Base-by-base conservation (phyloP, 345 rosid genomes). In the Eucalyptus rudis region DNA sequence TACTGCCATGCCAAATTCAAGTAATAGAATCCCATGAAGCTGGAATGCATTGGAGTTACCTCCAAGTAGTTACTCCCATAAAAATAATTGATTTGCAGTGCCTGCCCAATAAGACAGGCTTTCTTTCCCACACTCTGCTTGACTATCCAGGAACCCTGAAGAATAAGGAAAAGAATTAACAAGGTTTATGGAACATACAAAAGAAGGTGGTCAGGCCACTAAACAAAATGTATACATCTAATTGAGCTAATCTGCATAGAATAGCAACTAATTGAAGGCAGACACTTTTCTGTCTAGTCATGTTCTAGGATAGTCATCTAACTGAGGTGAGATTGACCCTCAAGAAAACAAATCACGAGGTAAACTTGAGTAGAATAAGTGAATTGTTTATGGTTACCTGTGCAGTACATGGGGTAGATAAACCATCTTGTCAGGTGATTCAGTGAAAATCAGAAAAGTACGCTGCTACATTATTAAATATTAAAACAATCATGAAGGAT, bases 101-200 rank as follows among this genome's bases (percentile, higher is more conserved):
- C 99, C 91, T 97, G 99, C 88, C 99, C 99, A 91, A 96, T 90
- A 89, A 96, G 94, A 92, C 99, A 97, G 52, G 99, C 98, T 93
- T 96, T 97, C 92, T 96, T 97, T 88, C 99, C 99, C 7, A 97
- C 99, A 90, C 99, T 97, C 90, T 96, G 99, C 93, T 96, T 97
- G 49, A 97, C 99, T 93, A 96, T 96, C 99, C 99, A 97, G 10
- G 99, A 96, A 56, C 99, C 99, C 99, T 97, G 94, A 86, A 64
- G 83, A 92, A 92, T 50, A 64, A 68, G 47, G 31, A 87, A 44
- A 80, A 40, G 2, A 36, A 88, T 36, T 58, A 19, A 68, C 49
- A 88, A 40, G 20, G 81, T 33, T 68, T 17, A 91, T 45, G 44
- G 58, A 86, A 86, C 87, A n/a, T 50, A 49, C 27, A 86, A 86